Base-by-base conservation (phyloP, 257 asterid species). In the Gynochthodes officinalis region DNA sequence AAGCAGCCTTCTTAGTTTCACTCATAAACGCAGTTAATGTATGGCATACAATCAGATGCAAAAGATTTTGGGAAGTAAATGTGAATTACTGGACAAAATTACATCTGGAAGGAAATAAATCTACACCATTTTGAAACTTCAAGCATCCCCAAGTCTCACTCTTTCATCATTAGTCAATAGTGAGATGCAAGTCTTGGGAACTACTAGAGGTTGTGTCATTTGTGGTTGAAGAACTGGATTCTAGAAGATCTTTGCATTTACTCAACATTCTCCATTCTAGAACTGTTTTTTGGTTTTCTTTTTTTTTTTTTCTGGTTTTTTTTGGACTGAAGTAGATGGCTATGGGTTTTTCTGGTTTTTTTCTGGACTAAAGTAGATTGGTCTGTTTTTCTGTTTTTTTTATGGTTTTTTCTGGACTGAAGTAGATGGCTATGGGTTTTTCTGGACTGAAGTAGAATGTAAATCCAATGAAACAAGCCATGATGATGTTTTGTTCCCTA, bases 201-300 rank as follows among this genome's bases (percentile, higher is more conserved):
- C 64, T 73, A 67, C 67, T 62, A 11, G 60, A 77, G 50, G 67
- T 65, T 2, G 78, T 75, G 25, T 69, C 70, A 58, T 61, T 75
- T 78, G 76, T 81, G 25, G 78, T 48, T 58, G 80, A 75, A 64
- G 84, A 76, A 76, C 55, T 71, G 33, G 61, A n/a, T 28, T 14
- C 25, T 54, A 12, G 77, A 49, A 58, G 70, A 73, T 74, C 78
- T 62, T 71, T 79, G 54, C 79, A 75, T 79, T 80, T 78, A 73
- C 82, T 75, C 69, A 59, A 19, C 42, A 82, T 78, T 42, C 86
- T 84, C 96, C 96, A 88, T 33, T 80, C 77, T n/a, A n/a, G n/a
- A n/a, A n/a, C n/a, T n/a, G n/a, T n/a, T n/a, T n/a, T n/a, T n/a
- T n/a, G n/a, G n/a, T n/a, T n/a, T n/a, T n/a, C n/a, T n/a, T n/a